A percentile compares a stretch with the other conserved stretches of the same genome.
Conservation (phyloP, 1,284 basidiomycete genomes). For the Xerocomus amazonicus region DNA sequence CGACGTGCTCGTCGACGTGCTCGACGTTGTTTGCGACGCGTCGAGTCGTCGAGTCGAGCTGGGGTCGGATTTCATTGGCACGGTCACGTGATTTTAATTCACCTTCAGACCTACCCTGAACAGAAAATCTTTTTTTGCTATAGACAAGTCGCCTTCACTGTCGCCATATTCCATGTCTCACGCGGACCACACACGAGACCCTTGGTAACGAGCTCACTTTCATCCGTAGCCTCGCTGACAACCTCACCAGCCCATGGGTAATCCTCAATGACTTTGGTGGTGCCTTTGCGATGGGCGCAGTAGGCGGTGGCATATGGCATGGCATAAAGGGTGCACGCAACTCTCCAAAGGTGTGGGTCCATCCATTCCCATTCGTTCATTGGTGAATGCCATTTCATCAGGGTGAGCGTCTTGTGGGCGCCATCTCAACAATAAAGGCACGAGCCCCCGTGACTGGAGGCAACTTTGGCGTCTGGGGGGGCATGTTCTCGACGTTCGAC, state of each 20-base stretch:
- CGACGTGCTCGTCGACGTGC: conserved; percentile 14
- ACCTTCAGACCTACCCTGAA: conserved; percentile 26
- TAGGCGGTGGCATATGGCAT: conserved; percentile 98
- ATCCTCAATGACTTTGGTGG: conserved; percentile 98
- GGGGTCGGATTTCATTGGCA: conserved; percentile 21
- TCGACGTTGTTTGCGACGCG: conserved; percentile 24
- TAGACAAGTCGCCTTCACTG: neutral
- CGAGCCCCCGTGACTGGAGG: conserved; percentile 97
- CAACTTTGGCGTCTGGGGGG: conserved; percentile 98
- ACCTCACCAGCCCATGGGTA: conserved; percentile 81
- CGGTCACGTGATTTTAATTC: conserved; percentile 27
- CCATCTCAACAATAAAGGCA: conserved; percentile 96
- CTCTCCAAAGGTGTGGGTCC: conserved; percentile 81
- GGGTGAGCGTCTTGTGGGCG: conserved; percentile 94
- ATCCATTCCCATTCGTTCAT: neutral
- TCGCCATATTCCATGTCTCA: conserved; percentile 55
- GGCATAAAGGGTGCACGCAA: conserved; percentile 98
- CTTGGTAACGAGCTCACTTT: conserved; percentile 52
- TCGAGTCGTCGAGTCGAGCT: conserved; percentile 3
- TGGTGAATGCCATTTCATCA: conserved; percentile 5
- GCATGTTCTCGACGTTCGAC: conserved; percentile 96
- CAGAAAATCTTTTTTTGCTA: conserved; percentile 22
- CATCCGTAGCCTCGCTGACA: neutral
- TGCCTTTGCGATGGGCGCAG: conserved; percentile 93
- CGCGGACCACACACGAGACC: conserved; percentile 91